A percentile compares a stretch with the other conserved stretches of the same genome.
These are phyloP conservation scores for Mallotus nudiflorus DNA, from an alignment of 345 rosid genomes.

Conservation along the genomic window DNA sequence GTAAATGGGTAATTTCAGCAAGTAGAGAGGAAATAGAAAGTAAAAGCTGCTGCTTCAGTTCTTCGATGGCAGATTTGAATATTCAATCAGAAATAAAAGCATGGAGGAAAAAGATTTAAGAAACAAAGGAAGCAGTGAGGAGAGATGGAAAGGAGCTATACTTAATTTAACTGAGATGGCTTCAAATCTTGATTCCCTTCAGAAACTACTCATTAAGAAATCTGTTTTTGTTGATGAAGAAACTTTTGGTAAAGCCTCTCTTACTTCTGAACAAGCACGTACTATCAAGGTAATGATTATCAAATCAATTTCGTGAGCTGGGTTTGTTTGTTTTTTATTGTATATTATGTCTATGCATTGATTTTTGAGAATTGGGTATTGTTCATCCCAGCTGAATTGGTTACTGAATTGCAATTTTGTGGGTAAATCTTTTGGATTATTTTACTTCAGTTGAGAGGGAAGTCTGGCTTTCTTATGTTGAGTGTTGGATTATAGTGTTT, in stretches of 20 bases:
- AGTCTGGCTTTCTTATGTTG: no score
- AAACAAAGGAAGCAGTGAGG: constrained; percentile 44
- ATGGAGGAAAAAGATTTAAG: constrained; percentile 49
- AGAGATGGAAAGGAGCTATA: constrained; percentile 89
- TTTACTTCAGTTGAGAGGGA: no score
- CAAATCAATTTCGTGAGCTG: not conserved
- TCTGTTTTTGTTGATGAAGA: constrained; percentile 95
- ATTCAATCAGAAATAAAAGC: no score
- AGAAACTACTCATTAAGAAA: constrained; percentile 77
- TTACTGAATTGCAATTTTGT: no score
- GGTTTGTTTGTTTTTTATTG: not conserved
- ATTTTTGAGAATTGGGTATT: not conserved
- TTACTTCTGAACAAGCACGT: constrained; percentile 88
- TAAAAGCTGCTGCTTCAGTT: no score
- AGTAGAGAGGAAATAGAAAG: no score
- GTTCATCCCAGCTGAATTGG: no score
- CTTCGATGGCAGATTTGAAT: not conserved
- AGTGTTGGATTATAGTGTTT: no score
- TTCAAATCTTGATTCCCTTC: constrained; percentile 81
- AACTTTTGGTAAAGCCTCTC: constrained; percentile 80
- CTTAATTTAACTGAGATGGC: constrained; percentile 81
- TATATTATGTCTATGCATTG: not conserved
- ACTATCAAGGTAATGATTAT: constrained; percentile 63
- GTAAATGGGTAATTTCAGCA: no score
- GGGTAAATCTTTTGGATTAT: no score